A percentile compares a stretch with the other conserved stretches of the same genome.
These are phyloP conservation scores for Suhomyces kilbournensis DNA, from an alignment of 805 yeast genomes.

Conservation along the genomic window DNA sequence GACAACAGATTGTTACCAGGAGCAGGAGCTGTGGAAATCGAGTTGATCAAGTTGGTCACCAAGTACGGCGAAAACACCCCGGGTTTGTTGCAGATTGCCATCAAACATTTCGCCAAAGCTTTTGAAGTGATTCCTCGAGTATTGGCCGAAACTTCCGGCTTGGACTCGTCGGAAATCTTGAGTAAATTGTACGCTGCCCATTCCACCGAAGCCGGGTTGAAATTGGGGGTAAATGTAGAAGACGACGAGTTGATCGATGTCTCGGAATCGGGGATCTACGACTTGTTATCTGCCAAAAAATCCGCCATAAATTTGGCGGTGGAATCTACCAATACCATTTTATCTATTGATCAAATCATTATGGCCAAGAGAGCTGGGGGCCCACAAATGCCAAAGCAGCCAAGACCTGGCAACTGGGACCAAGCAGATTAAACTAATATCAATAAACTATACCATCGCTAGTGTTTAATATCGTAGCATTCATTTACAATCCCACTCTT, in stretches of 20 bases:
- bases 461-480: too few species aligned
- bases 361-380: slow-evolving; percentile 99
- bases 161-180: slow-evolving; percentile 85
- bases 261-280: slow-evolving; percentile 66
- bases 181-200: slow-evolving; percentile 89
- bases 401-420: slow-evolving; percentile 94
- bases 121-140: slow-evolving; percentile 93
- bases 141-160: slow-evolving; percentile 90
- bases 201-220: slow-evolving; percentile 50
- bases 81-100: slow-evolving; percentile 88
- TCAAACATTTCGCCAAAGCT: slow-evolving; percentile 89
- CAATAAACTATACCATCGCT: too few species aligned
- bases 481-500: too few species aligned
- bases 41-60: slow-evolving; percentile 73
- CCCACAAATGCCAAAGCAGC: slow-evolving; percentile 82
- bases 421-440: slow-evolving; percentile 89
- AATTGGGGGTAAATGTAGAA: slow-evolving; percentile 80
- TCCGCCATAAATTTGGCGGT: slow-evolving; percentile 92
- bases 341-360: slow-evolving; percentile 93
- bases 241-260: slow-evolving; percentile 70
- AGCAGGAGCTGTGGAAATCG: slow-evolving; percentile 94
- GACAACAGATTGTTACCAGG: slow-evolving; percentile 83
- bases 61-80: slow-evolving; percentile 92
- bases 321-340: slow-evolving; percentile 87
- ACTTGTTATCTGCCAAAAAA: slow-evolving; percentile 73